Conservation (phyloP, 164 flowering plant genomes). For the Cinnamomum chago region DNA sequence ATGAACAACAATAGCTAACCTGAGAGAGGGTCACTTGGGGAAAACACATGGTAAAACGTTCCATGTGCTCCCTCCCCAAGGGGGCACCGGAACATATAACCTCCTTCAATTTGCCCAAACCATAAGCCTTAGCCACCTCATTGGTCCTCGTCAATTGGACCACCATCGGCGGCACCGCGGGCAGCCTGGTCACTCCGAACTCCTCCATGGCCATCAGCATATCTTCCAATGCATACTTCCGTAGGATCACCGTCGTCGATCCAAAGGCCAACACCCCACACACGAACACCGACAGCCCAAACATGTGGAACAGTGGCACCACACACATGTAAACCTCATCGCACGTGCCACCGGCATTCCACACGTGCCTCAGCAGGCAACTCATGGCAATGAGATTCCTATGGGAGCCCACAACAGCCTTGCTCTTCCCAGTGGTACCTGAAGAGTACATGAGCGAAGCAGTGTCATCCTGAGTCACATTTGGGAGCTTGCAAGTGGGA, state of each 20-base stretch:
- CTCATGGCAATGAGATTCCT: constrained; percentile 21
- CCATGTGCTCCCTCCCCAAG: constrained; percentile 20
- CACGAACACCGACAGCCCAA: constrained; percentile 27
- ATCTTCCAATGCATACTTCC: constrained; percentile 21
- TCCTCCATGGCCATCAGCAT: constrained; percentile 20
- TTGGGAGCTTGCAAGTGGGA: not conserved
- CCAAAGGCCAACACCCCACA: constrained; percentile 23
- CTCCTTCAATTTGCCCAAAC: constrained; percentile 21
- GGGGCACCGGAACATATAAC: constrained; percentile 32
- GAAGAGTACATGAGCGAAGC: constrained; percentile 33
- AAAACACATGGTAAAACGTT: constrained; percentile 17
- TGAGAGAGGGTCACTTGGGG: constrained; percentile 23
- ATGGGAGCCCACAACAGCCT: constrained; percentile 26
- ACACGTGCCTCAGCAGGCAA: constrained; percentile 18
- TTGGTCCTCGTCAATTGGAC: constrained; percentile 22
- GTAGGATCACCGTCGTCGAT: constrained; percentile 17
- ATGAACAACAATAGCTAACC: constrained; percentile 6
- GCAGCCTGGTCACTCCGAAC: constrained; percentile 25
- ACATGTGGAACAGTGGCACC: constrained; percentile 30
- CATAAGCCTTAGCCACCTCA: constrained; percentile 8
- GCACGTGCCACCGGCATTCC: constrained; percentile 12
- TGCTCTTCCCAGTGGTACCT: constrained; percentile 33
- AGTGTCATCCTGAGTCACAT: constrained; percentile 9
- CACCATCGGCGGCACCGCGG: constrained; percentile 30
- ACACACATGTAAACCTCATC: constrained; percentile 27